A percentile compares a stretch with the other conserved stretches of the same genome.
phyloP scores from a whole-genome alignment of 768 basidiomycete species.

The Auriculariales sp. region DNA sequence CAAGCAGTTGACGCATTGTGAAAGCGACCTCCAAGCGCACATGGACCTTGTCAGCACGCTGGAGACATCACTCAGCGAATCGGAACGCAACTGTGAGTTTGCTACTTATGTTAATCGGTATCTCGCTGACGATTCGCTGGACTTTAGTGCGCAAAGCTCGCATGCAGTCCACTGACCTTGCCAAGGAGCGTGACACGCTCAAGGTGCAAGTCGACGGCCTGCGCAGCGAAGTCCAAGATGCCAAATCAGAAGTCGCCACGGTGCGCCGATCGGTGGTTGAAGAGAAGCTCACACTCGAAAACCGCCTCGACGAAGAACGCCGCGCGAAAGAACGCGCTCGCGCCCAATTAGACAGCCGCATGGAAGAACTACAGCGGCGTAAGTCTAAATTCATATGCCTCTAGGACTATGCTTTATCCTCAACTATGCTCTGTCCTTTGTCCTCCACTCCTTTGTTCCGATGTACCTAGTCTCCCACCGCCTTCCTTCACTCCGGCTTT shows the following conservation, averaged over 20 bases:
- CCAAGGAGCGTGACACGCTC: slow-evolving; percentile 69
- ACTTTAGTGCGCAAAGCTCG: slow-evolving; percentile 82
- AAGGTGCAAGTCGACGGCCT: slow-evolving; percentile 49
- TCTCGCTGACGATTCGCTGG: slow-evolving; percentile 2
- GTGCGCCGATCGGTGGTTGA: slow-evolving; percentile 71
- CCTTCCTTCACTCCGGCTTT: no score
- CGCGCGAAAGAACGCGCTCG: slow-evolving; percentile 79
- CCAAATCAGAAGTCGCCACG: slow-evolving; percentile 64
- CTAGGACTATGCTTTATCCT: not conserved
- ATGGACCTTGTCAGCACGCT: slow-evolving; percentile 79
- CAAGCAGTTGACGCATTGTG: slow-evolving; percentile 87
- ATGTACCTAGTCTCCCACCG: no score
- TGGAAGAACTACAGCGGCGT: slow-evolving; percentile 71
- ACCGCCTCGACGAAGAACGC: slow-evolving; percentile 73
- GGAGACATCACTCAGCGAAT: slow-evolving; percentile 77
- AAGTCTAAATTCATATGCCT: slow-evolving; percentile 90
- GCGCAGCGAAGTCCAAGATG: slow-evolving; percentile 58
- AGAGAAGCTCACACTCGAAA: slow-evolving; percentile 79
- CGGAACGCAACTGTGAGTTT: slow-evolving; percentile 83
- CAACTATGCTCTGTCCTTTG: slow-evolving; percentile 1
- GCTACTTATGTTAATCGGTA: not conserved
- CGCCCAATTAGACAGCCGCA: slow-evolving; percentile 72
- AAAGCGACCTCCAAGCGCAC: slow-evolving; percentile 79
- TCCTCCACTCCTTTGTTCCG: no score
- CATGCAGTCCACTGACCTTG: slow-evolving; percentile 83